A percentile compares a stretch with the other conserved stretches of the same genome.
phyloP scores from a whole-genome alignment of 208 protist genomes.

The Naegleria lovaniensis region DNA sequence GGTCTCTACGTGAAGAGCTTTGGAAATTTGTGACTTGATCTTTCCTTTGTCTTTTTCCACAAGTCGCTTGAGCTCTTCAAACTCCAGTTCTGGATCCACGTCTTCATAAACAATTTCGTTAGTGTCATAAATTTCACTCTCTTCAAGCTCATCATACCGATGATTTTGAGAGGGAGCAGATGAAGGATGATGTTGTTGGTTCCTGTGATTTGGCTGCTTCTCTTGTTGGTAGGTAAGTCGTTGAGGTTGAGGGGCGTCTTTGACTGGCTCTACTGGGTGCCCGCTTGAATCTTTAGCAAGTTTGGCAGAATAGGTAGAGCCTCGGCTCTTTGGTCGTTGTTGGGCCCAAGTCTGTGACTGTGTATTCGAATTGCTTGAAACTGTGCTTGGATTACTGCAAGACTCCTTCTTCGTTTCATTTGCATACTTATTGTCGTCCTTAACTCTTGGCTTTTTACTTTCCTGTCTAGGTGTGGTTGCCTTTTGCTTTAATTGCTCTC shows the following conservation, averaged over 20 bases:
- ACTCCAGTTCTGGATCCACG: not conserved
- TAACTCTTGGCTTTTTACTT: not conserved
- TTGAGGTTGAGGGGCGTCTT: too few relatives aligned
- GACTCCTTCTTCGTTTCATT: not conserved
- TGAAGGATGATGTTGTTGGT: not conserved
- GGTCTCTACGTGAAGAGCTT: not conserved
- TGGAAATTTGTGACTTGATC: not conserved
- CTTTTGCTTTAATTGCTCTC: not conserved
- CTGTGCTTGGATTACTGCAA: too few relatives aligned
- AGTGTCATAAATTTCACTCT: not conserved
- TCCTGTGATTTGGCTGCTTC: not conserved
- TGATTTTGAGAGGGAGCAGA: not conserved
- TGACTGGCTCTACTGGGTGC: too few relatives aligned
- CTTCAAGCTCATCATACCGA: not conserved
- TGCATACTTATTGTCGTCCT: too few relatives aligned
- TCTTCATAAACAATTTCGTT: not conserved
- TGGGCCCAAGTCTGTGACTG: too few relatives aligned
- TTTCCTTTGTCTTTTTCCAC: not conserved
- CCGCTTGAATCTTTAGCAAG: too few relatives aligned
- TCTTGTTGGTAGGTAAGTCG: not conserved
- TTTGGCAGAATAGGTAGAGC: not conserved
- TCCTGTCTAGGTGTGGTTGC: not conserved
- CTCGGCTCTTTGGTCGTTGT: not conserved
- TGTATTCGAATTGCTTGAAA: too few relatives aligned
- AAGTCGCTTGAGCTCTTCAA: not conserved